A percentile compares a stretch with the other conserved stretches of the same genome.
Evolutionary conservation across 306 rosid genomes (phyloP).

Genomic region (Erythrophleum fordii): DNA sequence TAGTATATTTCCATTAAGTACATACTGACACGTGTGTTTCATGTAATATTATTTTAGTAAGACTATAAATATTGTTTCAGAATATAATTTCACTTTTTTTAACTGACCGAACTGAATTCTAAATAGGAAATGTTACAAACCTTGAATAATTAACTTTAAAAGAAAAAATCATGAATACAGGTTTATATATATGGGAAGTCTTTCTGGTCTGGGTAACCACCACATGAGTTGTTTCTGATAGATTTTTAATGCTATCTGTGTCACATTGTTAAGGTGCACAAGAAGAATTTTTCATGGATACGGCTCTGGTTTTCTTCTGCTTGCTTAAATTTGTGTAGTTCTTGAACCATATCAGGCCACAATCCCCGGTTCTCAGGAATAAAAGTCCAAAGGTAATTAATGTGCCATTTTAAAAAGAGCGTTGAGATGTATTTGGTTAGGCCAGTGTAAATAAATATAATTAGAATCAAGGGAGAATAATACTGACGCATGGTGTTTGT

Average conservation of each 20-base stretch:
- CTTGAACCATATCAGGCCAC: background rate
- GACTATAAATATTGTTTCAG: too few relatives aligned
- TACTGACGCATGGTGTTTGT: too few relatives aligned
- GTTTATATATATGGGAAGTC: background rate
- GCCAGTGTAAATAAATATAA: background rate
- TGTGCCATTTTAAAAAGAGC: background rate
- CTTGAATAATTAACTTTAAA: too few relatives aligned
- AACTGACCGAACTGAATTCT: background rate
- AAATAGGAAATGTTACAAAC: too few relatives aligned
- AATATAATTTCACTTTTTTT: too few relatives aligned
- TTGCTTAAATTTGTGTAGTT: background rate
- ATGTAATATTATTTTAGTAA: too few relatives aligned
- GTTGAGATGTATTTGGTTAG: background rate
- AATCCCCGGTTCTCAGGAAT: background rate
- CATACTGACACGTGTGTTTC: too few relatives aligned
- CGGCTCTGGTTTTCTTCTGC: background rate
- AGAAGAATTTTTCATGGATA: background rate
- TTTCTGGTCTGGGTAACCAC: background rate
- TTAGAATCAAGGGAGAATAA: background rate
- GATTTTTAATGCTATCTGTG: background rate
- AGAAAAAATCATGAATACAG: background rate
- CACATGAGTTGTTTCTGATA: background rate
- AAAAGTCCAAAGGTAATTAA: background rate
- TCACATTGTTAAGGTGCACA: background rate
- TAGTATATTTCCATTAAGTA: too few relatives aligned